These are phyloP conservation scores for Chiua sp. DNA, from an alignment of 1,284 basidiomycete species.

Conservation along the genomic window DNA sequence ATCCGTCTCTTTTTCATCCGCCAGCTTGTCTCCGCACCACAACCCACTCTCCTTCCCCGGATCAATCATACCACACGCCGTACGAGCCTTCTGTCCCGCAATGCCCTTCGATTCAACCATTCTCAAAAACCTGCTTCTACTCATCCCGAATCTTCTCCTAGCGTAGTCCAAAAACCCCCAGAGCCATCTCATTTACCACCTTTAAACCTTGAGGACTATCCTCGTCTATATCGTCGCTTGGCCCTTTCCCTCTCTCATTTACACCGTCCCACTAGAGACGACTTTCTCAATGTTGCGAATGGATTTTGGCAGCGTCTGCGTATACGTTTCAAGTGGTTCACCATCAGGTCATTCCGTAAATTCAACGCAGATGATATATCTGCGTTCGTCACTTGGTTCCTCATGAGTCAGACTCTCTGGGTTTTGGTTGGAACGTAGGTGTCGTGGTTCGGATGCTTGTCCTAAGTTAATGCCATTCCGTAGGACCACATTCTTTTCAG, in stretches of 20 bases:
- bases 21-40: conserved; percentile 28
- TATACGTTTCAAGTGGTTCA: conserved; percentile 98
- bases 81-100: neutral
- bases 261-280: conserved; percentile 86
- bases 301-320: conserved; percentile 90
- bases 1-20: conserved; percentile 57
- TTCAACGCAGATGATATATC: conserved; percentile 98
- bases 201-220: conserved; percentile 71
- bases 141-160: neutral
- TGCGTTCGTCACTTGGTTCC: conserved; percentile 94
- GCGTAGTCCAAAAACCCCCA: conserved; percentile 6
- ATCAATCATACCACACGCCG: neutral
- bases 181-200: conserved; percentile 26
- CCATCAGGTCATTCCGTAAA: conserved; percentile 92
- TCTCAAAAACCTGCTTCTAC: conserved; percentile 2
- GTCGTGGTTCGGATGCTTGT: neutral
- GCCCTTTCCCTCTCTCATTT: conserved; percentile 77
- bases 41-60: neutral
- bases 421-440: conserved; percentile 92
- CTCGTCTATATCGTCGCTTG: conserved; percentile 78
- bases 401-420: conserved; percentile 95
- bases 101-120: conserved; percentile 22
- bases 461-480: conserved; percentile 16
- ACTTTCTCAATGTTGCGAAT: conserved; percentile 86
- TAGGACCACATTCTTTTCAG: conserved; percentile 96